Conservation (phyloP, 768 basidiomycete genomes). For the Calocera viscosa region DNA sequence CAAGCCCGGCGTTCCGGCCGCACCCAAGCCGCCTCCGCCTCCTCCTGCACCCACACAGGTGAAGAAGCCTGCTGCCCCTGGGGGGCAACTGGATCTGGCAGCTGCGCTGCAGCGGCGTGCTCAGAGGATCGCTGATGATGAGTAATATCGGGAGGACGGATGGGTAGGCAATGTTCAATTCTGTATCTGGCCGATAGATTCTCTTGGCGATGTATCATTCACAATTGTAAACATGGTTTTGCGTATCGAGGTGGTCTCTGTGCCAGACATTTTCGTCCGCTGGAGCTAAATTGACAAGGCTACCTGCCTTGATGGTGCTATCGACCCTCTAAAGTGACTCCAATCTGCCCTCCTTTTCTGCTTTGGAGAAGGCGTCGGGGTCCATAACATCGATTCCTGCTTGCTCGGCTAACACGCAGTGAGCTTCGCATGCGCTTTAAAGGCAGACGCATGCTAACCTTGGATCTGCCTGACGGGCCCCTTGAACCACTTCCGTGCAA, state of each 20-base stretch:
- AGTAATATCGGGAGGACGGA: not conserved
- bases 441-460: constrained; percentile 29
- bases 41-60: constrained; percentile 32
- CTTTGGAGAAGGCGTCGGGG: constrained; percentile 22
- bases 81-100: constrained; percentile 66
- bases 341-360: constrained; percentile 16
- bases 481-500: constrained; percentile 59
- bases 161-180: not conserved
- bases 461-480: constrained; percentile 57
- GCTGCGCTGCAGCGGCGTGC: constrained; percentile 44
- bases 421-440: not conserved
- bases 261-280: too few species aligned
- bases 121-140: constrained; percentile 8
- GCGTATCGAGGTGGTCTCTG: too few species aligned
- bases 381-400: constrained; percentile 41
- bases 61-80: constrained; percentile 35
- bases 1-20: not conserved
- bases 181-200: not conserved
- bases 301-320: too few species aligned
- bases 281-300: too few species aligned
- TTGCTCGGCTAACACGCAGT: constrained; percentile 31
- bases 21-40: constrained; percentile 22
- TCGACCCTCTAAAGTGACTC: not conserved
- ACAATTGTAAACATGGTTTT: not conserved
- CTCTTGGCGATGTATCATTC: constrained; percentile 1